Evolutionary conservation across 768 basidiomycete species (phyloP).

Genomic region (Pisolithus marmoratus): DNA sequence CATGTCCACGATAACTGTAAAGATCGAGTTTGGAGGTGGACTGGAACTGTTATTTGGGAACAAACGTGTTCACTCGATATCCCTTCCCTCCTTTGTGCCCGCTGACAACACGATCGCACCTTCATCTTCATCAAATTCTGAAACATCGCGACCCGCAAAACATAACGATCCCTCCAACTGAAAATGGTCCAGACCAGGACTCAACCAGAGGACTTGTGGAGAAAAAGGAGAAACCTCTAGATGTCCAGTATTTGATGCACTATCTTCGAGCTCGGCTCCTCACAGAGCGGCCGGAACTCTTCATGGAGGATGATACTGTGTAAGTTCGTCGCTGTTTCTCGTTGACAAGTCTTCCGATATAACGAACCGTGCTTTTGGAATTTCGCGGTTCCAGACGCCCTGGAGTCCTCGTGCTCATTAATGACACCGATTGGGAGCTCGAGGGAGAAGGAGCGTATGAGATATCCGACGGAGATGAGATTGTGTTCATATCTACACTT

Average conservation of each 20-base stretch:
- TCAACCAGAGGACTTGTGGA: background rate
- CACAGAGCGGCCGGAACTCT: constrained; percentile 82
- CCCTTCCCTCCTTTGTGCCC: constrained; percentile 45
- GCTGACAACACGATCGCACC: constrained; percentile 28
- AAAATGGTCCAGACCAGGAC: background rate
- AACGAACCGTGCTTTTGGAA: background rate
- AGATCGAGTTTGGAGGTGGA: constrained; percentile 78
- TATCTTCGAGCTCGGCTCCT: constrained; percentile 74
- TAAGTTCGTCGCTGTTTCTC: constrained; percentile 34
- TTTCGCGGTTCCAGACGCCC: constrained; percentile 64
- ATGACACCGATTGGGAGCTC: constrained; percentile 96
- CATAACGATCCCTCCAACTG: background rate
- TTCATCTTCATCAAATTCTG: background rate
- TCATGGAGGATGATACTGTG: constrained; percentile 85
- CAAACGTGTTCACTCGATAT: constrained; percentile 50
- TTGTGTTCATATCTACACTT: constrained; percentile 94
- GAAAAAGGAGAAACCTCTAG: constrained; percentile 38
- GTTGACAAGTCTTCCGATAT: background rate
- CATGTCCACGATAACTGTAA: constrained; percentile 34
- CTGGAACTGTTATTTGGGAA: constrained; percentile 82
- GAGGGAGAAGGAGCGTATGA: constrained; percentile 89
- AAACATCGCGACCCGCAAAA: constrained; percentile 2
- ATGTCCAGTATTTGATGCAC: constrained; percentile 73
- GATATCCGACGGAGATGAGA: constrained; percentile 74
- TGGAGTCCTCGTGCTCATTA: constrained; percentile 93